A percentile compares a stretch with the other conserved stretches of the same genome.
phyloP scores from a whole-genome alignment of 768 basidiomycete species.

The Chlorophyllum brunneum region DNA sequence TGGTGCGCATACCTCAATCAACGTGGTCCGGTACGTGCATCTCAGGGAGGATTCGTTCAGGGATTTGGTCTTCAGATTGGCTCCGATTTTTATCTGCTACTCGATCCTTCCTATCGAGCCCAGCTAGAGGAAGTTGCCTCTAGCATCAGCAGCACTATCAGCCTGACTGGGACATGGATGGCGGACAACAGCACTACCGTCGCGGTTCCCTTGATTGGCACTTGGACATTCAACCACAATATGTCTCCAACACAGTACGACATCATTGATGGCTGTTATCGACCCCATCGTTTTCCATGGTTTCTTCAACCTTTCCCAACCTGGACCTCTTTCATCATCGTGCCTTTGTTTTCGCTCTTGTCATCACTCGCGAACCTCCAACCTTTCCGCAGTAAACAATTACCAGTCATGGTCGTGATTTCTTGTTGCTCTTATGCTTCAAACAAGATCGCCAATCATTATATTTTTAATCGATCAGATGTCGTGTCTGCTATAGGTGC shows the following conservation, averaged over 20 bases:
- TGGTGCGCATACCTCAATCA: constrained; percentile 30
- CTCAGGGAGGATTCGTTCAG: constrained; percentile 21
- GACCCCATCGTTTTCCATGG: constrained; percentile 64
- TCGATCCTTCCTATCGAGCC: constrained; percentile 55
- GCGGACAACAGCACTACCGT: constrained; percentile 49
- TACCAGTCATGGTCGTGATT: constrained; percentile 81
- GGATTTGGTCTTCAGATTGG: constrained; percentile 86
- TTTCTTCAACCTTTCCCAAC: constrained; percentile 78
- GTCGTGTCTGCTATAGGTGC: constrained; percentile 84
- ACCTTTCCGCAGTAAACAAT: constrained; percentile 65
- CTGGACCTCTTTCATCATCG: constrained; percentile 74
- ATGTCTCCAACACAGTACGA: constrained; percentile 41
- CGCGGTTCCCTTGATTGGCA: constrained; percentile 47
- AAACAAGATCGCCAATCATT: constrained; percentile 80
- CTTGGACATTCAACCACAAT: constrained; percentile 63
- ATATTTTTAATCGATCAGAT: constrained; percentile 81
- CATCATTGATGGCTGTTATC: constrained; percentile 67
- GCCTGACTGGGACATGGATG: constrained; percentile 63
- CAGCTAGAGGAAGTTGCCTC: constrained; percentile 52
- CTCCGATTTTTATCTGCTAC: constrained; percentile 71
- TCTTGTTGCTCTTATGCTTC: constrained; percentile 76
- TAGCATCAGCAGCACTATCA: constrained; percentile 42
- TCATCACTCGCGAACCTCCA: constrained; percentile 78
- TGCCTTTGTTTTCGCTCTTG: constrained; percentile 68
- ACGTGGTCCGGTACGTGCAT: not conserved